Evolutionary conservation across 148 eudicot species (phyloP), one percentile per base, ranked within the genome.

Genomic region (Rhododendron henanense): DNA sequence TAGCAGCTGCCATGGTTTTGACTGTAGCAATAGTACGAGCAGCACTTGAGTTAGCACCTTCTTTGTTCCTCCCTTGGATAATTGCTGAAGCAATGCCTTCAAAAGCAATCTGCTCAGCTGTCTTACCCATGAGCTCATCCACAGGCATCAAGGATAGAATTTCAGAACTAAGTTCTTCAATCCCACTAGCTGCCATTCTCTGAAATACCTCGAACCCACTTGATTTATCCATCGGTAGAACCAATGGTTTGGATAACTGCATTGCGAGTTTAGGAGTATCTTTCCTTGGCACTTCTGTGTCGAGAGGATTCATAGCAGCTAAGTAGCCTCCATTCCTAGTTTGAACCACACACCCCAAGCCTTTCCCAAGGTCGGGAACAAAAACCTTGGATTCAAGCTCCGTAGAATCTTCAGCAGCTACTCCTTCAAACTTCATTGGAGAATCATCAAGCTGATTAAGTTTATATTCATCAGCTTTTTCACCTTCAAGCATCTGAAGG

Each of bases 31-130:
- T 89, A 6, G 93, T 92, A 2, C 94, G 91, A 59, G 98, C 96
- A 61, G 99, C 98, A 51, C 94, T 97, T 31, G 99, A 97, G 88
- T 92, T 93, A 1, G 99, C 98, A 3, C 96, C 98, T 91, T 97
- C 98, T 91, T 95, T 96, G 92, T 90, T 95, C 85, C 99, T 90
- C 23, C 99, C 98, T 53, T 90, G 90, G 81, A 97, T 94, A 65
- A 97, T 95, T 59, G 94, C 97, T 39, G 97, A 93, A 81, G 98
- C 98, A 81, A 97, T 93, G n/a, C 99, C 99, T 88, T 97, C 99
- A 77, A 97, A 97, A n/a, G 99, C 98, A 84, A 95, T 89, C 86
- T 97, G 99, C 84, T 95, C 98, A 4, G 99, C 95, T 1, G 99
- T 94, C 87, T 96, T 97, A 39, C 96, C 99, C 80, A 85, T 81